Conservation (phyloP, 1,284 basidiomycete species). For the Hortiboletus rubellus region DNA sequence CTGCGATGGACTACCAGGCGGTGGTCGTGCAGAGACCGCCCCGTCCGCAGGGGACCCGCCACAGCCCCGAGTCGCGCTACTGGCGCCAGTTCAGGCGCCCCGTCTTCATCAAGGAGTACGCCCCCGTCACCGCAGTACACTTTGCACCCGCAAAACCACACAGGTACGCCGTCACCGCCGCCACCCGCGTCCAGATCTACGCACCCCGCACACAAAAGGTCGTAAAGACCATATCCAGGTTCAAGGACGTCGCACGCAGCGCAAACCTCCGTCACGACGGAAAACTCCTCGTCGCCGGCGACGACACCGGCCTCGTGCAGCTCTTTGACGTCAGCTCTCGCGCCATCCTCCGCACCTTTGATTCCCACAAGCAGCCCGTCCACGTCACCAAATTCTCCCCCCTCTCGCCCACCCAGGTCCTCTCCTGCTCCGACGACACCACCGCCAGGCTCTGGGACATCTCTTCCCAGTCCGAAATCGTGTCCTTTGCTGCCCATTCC, state of each 20-base stretch:
- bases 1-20: slow-evolving; percentile 75
- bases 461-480: slow-evolving; percentile 80
- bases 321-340: slow-evolving; percentile 95
- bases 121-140: slow-evolving; percentile 89
- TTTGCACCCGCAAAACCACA: slow-evolving; percentile 87
- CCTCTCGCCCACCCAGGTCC: slow-evolving; percentile 76
- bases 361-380: slow-evolving; percentile 93
- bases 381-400: slow-evolving; percentile 93
- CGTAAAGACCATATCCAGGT: slow-evolving; percentile 93
- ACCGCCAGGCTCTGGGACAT: slow-evolving; percentile 96
- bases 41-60: slow-evolving; percentile 57
- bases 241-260: slow-evolving; percentile 93
- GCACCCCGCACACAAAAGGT: slow-evolving; percentile 94
- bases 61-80: slow-evolving; percentile 70
- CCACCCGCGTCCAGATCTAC: slow-evolving; percentile 94
- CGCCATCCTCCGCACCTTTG: slow-evolving; percentile 90
- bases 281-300: slow-evolving; percentile 92
- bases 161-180: slow-evolving; percentile 93
- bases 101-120: slow-evolving; percentile 93
- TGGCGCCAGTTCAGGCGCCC: slow-evolving; percentile 85
- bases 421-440: slow-evolving; percentile 96
- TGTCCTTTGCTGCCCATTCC: slow-evolving; percentile 82
- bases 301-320: slow-evolving; percentile 93
- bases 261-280: slow-evolving; percentile 90
- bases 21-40: slow-evolving; percentile 63